phyloP scores from a whole-genome alignment of 78 protist species.

The Paulinella micropora region DNA sequence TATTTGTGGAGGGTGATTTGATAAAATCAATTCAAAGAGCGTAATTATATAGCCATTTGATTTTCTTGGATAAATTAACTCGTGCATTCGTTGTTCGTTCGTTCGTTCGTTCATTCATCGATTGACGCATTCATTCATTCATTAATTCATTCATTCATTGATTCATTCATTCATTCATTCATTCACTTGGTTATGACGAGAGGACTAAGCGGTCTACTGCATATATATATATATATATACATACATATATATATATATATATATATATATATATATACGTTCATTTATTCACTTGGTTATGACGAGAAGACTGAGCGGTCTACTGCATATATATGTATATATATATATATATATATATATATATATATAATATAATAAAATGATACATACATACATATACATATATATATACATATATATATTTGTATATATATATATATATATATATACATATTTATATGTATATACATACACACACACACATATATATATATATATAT shows the following conservation, averaged over 20 bases:
- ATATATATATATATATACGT: neutral
- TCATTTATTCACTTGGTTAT: neutral
- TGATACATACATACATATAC: neutral
- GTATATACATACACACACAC: neutral
- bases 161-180: too few species aligned
- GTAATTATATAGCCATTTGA: too few species aligned
- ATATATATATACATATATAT: neutral
- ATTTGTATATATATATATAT: neutral
- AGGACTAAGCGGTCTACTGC: too few species aligned
- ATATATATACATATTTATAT: neutral
- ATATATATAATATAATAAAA: neutral
- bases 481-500: neutral
- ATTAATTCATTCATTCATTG: too few species aligned
- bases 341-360: neutral
- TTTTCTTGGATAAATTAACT: too few species aligned
- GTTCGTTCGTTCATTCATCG: too few species aligned
- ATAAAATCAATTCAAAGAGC: too few species aligned
- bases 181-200: too few species aligned
- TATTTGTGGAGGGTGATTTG: too few species aligned
- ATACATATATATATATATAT: neutral
- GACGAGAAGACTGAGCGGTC: neutral
- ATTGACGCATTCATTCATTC: too few species aligned
- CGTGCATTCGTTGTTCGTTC: too few species aligned
- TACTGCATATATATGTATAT: neutral
- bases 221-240: neutral